Conservation (phyloP, 2,329 filamentous ascomycete genomes). For the Aspergillus fijiensis region DNA sequence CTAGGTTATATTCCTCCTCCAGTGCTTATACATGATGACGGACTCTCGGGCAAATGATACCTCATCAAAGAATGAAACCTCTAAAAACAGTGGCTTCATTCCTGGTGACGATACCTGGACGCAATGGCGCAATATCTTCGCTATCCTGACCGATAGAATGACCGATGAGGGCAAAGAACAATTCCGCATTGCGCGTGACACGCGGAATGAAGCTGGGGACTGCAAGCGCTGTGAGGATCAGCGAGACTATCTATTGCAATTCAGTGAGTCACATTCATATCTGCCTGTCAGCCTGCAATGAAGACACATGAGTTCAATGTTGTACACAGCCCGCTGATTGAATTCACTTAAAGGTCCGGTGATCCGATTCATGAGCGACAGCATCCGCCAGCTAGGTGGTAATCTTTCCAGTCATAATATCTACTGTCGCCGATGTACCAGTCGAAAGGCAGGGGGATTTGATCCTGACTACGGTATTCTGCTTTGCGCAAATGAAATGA, state of each 20-base stretch:
- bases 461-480: constrained; percentile 82
- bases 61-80: constrained; percentile 20
- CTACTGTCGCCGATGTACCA: constrained; percentile 74
- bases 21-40: constrained; percentile 21
- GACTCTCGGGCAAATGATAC: constrained; percentile 26
- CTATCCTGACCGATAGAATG: constrained; percentile 72
- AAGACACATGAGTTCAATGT: neutral
- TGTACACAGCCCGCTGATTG: neutral
- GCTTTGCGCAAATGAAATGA: constrained; percentile 88
- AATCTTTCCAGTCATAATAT: constrained; percentile 73
- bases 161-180: constrained; percentile 66
- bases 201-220: constrained; percentile 72
- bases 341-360: constrained; percentile 58
- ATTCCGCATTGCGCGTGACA: constrained; percentile 76
- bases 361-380: constrained; percentile 81
- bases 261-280: constrained; percentile 51
- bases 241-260: constrained; percentile 78
- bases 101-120: constrained; percentile 45
- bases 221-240: constrained; percentile 77
- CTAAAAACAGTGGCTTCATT: constrained; percentile 37
- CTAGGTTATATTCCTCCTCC: neutral
- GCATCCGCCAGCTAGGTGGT: constrained; percentile 76
- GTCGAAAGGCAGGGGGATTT: constrained; percentile 77
- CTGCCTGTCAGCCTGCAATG: neutral
- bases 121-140: constrained; percentile 82